Conservation (phyloP, 1,284 basidiomycete genomes). For the Pyrrhoderma lamaoense region DNA sequence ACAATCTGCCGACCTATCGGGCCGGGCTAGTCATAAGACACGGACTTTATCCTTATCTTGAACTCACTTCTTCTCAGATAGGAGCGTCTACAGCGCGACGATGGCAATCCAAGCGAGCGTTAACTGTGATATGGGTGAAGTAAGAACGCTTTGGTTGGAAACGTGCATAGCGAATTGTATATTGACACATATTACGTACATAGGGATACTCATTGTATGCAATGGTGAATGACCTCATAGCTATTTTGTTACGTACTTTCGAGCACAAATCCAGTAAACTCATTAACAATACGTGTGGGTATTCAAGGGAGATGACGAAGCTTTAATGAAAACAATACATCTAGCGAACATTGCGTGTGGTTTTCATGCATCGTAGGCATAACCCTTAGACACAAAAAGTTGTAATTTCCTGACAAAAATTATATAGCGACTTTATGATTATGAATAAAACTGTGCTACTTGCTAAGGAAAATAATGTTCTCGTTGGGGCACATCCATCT, state of each 20-base stretch:
- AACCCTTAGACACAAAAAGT: background rate
- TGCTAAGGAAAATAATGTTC: slow-evolving; percentile 45
- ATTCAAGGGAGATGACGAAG: slow-evolving; percentile 48
- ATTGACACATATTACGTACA: too few relatives aligned
- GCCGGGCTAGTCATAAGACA: too few relatives aligned
- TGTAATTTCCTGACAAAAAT: background rate
- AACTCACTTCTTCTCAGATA: too few relatives aligned
- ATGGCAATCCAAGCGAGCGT: slow-evolving; percentile 38
- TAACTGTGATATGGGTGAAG: slow-evolving; percentile 62
- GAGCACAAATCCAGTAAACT: too few relatives aligned
- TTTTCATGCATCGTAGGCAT: slow-evolving; percentile 50
- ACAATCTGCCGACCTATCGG: too few relatives aligned
- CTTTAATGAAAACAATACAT: slow-evolving; percentile 55
- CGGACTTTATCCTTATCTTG: too few relatives aligned
- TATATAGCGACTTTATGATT: slow-evolving; percentile 47
- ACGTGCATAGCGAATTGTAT: too few relatives aligned
- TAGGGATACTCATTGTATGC: slow-evolving; percentile 47
- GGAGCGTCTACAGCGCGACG: too few relatives aligned
- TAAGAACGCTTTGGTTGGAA: slow-evolving; percentile 18
- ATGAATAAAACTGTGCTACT: slow-evolving; percentile 53
- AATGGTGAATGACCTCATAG: too few relatives aligned
- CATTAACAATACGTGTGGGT: too few relatives aligned
- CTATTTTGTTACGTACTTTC: too few relatives aligned
- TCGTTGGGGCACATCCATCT: slow-evolving; percentile 55
- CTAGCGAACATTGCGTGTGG: slow-evolving; percentile 60